Conservation (phyloP, 2,329 filamentous ascomycete genomes). For the Clonostachys rosea region DNA sequence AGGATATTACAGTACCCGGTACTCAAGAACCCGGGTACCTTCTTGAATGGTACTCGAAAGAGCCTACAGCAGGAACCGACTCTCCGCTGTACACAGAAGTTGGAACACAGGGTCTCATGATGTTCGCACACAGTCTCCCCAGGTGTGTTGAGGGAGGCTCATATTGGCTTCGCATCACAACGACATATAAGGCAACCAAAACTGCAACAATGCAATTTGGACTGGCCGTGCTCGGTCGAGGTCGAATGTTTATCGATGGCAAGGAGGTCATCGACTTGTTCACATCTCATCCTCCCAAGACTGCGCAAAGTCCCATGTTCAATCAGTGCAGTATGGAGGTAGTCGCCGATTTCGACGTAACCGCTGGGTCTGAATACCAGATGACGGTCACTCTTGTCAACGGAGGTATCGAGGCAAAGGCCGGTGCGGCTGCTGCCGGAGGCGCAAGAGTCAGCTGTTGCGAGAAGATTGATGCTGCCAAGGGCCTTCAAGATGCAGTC, state of each 20-base stretch:
- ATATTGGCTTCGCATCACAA: too few relatives aligned
- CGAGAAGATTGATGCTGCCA: conserved; percentile 49
- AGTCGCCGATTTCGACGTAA: conserved; percentile 9
- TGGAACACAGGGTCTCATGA: too few relatives aligned
- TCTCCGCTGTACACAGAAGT: too few relatives aligned
- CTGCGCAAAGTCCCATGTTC: conserved; percentile 19
- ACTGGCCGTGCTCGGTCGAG: conserved; percentile 25
- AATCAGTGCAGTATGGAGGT: conserved; percentile 25
- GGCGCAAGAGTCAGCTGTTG: conserved; percentile 49
- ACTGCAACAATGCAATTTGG: conserved; percentile 19
- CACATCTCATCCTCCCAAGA: neutral
- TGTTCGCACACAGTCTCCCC: too few relatives aligned
- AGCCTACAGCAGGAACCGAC: too few relatives aligned
- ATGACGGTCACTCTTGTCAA: conserved; percentile 2
- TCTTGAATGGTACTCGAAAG: too few relatives aligned
- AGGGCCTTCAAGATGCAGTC: conserved; percentile 64
- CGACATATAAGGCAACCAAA: too few relatives aligned
- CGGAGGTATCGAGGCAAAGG: neutral
- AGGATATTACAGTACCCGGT: too few relatives aligned
- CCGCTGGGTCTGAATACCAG: conserved; percentile 1
- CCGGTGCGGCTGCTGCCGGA: neutral
- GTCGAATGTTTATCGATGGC: conserved; percentile 22
- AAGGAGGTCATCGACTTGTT: conserved; percentile 22
- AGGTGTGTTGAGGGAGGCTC: too few relatives aligned
- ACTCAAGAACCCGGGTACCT: too few relatives aligned